Evolutionary conservation across 2,329 filamentous ascomycete species (phyloP).

Genomic region (Fusarium tjaetaba): DNA sequence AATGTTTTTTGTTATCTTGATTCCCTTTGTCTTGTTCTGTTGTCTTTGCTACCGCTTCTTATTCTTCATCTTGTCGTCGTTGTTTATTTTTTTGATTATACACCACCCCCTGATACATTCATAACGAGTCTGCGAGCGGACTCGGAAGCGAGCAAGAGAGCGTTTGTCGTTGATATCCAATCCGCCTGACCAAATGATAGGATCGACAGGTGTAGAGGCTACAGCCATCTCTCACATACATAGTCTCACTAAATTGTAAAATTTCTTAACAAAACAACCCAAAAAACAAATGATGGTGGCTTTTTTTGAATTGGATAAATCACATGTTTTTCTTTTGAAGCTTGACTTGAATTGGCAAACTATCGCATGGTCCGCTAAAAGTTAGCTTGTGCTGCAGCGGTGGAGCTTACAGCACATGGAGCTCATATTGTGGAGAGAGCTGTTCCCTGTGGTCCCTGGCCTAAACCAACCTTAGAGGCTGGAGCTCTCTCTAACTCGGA

Average conservation of each 20-base stretch:
- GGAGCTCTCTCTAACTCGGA: background rate
- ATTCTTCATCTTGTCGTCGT: conserved; percentile 37
- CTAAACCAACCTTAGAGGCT: background rate
- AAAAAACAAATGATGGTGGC: background rate
- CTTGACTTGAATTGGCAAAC: conserved; percentile 11
- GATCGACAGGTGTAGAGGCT: conserved; percentile 43
- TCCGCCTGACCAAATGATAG: conserved; percentile 26
- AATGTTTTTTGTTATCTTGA: conserved; percentile 35
- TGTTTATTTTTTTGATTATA: conserved; percentile 46
- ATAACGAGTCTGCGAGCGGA: conserved; percentile 48
- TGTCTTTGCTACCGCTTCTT: conserved; percentile 37
- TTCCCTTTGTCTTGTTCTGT: conserved; percentile 47
- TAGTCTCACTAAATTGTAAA: conserved; percentile 50
- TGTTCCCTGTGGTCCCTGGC: background rate
- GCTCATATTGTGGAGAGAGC: conserved; percentile 9
- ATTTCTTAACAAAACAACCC: conserved; percentile 11
- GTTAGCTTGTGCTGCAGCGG: background rate
- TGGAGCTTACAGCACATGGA: conserved; percentile 9
- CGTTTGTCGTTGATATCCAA: conserved; percentile 45
- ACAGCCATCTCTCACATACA: conserved; percentile 45
- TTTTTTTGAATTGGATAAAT: background rate
- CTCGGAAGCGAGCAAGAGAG: conserved; percentile 43
- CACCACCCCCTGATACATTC: conserved; percentile 48
- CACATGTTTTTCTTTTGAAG: background rate
- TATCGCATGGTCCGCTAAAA: conserved; percentile 7